Percentiles rank a stretch among this genome's conserved stretches.
Evolutionary conservation across 1,284 basidiomycete genomes (phyloP).

Genomic region (Sporisorium sorghi): DNA sequence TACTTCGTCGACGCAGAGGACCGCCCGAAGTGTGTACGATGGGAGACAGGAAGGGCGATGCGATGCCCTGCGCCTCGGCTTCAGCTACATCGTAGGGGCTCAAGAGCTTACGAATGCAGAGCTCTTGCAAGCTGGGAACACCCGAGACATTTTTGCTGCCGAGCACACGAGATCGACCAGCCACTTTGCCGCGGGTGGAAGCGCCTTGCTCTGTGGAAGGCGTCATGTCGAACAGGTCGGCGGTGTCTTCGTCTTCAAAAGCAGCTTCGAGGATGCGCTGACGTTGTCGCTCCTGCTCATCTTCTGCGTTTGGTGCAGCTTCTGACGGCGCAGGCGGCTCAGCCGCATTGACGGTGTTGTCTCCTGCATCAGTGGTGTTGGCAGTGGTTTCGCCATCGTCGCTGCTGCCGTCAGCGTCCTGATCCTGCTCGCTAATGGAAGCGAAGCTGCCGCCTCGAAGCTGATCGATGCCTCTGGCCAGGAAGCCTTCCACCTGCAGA

Average conservation of each 20-base stretch:
- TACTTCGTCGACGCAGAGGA: slow-evolving; percentile 28
- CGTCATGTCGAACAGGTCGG: slow-evolving; percentile 29
- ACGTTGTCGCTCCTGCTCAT: slow-evolving; percentile 34
- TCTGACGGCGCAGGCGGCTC: not conserved
- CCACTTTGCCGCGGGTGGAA: slow-evolving; percentile 18
- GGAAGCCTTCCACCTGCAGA: slow-evolving; percentile 49
- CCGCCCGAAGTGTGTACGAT: slow-evolving; percentile 28
- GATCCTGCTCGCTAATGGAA: slow-evolving; percentile 29
- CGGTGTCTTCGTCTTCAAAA: slow-evolving; percentile 41
- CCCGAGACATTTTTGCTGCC: slow-evolving; percentile 29
- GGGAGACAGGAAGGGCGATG: slow-evolving; percentile 45
- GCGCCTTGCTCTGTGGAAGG: slow-evolving; percentile 20
- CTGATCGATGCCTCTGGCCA: slow-evolving; percentile 42
- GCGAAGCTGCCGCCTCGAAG: slow-evolving; percentile 26
- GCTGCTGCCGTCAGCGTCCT: slow-evolving; percentile 7
- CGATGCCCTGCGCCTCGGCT: slow-evolving; percentile 25
- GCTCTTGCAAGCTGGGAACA: slow-evolving; percentile 50
- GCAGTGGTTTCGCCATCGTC: slow-evolving; percentile 3
- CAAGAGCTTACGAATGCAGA: slow-evolving; percentile 62
- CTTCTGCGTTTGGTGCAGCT: not conserved
- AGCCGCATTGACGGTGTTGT: slow-evolving; percentile 17
- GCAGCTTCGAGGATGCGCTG: slow-evolving; percentile 51
- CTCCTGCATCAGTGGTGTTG: slow-evolving; percentile 14
- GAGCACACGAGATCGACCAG: slow-evolving; percentile 44
- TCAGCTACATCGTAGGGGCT: slow-evolving; percentile 40